Evolutionary conservation across 2,329 filamentous ascomycete species (phyloP).

Genomic region (Tolypocladium sp.): DNA sequence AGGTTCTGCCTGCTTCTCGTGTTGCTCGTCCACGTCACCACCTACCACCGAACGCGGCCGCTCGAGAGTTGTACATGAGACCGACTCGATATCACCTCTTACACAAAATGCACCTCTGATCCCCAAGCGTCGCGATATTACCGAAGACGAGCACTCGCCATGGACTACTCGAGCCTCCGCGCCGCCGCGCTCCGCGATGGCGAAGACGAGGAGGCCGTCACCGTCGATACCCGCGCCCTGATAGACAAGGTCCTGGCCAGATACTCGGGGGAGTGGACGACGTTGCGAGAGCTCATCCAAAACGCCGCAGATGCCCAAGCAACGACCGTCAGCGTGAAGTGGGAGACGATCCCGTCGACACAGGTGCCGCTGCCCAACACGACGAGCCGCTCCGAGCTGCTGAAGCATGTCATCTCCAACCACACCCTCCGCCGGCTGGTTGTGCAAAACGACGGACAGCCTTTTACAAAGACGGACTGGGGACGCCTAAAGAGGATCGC

Average conservation of each 20-base stretch:
- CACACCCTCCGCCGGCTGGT: constrained; percentile 82
- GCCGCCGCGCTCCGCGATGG: constrained; percentile 80
- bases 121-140: neutral
- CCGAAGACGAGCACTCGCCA: constrained; percentile 18
- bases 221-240: constrained; percentile 89
- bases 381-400: constrained; percentile 57
- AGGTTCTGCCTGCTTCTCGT: neutral
- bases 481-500: constrained; percentile 88
- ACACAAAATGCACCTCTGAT: neutral
- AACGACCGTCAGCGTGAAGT: constrained; percentile 79
- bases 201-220: constrained; percentile 92
- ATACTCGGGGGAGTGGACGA: constrained; percentile 93
- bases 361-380: constrained; percentile 61
- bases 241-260: constrained; percentile 96
- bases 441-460: constrained; percentile 83
- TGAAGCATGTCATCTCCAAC: constrained; percentile 77
- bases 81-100: neutral
- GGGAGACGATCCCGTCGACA: constrained; percentile 81
- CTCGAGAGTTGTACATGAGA: neutral
- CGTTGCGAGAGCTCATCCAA: constrained; percentile 85
- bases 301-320: constrained; percentile 97
- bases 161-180: constrained; percentile 70
- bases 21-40: neutral
- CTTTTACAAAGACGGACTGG: constrained; percentile 90
- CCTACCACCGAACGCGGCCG: neutral